phyloP scores from a whole-genome alignment of 2,329 filamentous ascomycete species.

The Nemania sp. region DNA sequence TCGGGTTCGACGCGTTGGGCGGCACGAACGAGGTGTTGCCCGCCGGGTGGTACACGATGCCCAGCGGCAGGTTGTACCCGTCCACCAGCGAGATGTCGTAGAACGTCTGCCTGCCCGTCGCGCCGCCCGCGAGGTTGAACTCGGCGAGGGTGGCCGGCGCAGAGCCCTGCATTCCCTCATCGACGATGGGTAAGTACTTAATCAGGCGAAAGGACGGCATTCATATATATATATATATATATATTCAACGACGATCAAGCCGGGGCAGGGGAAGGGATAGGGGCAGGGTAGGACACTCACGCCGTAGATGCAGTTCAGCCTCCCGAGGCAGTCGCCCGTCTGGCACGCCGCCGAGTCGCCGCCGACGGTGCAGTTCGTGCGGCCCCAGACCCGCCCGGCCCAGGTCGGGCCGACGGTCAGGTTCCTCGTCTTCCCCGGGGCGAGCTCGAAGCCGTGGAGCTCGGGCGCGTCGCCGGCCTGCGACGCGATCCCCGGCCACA shows the following conservation, averaged over 20 bases:
- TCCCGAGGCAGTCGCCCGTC: slow-evolving; percentile 77
- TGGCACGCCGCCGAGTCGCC: slow-evolving; percentile 68
- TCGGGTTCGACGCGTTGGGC: slow-evolving; percentile 75
- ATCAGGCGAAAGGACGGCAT: no score
- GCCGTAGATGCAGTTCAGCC: slow-evolving; percentile 69
- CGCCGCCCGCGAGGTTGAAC: slow-evolving; percentile 73
- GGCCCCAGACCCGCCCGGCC: slow-evolving; percentile 81
- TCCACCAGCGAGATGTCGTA: slow-evolving; percentile 87
- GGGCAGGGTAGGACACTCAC: no score
- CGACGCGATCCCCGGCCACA: slow-evolving; percentile 78
- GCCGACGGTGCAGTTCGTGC: slow-evolving; percentile 82
- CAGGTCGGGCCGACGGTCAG: slow-evolving; percentile 73
- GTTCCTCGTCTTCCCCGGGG: slow-evolving; percentile 59
- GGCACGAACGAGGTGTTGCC: slow-evolving; percentile 69
- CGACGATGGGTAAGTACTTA: no score
- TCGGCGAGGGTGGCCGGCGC: slow-evolving; percentile 79
- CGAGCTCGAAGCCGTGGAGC: slow-evolving; percentile 70
- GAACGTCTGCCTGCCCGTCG: slow-evolving; percentile 66
- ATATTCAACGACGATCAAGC: not conserved
- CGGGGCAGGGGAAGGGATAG: no score
- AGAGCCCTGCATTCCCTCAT: slow-evolving; percentile 62
- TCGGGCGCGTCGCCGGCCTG: slow-evolving; percentile 71
- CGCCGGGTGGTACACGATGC: slow-evolving; percentile 63
- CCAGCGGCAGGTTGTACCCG: slow-evolving; percentile 79
- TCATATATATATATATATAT: slow-evolving; percentile 11